Evolutionary conservation across 805 yeast genomes (phyloP), one percentile per base, ranked within the genome.

Genomic region (Saccharomycopsis sp.): DNA sequence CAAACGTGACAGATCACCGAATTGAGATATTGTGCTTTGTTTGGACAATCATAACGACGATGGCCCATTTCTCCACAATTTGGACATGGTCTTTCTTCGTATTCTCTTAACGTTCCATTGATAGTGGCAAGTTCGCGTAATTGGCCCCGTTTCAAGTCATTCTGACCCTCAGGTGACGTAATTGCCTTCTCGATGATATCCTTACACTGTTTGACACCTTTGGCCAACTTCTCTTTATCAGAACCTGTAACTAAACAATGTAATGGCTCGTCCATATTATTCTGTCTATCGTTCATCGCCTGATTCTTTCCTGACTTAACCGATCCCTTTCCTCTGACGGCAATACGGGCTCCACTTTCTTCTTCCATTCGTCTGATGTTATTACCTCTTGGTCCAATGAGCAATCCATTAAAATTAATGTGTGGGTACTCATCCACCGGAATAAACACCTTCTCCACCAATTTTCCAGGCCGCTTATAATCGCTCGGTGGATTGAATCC

Each of bases 331-430:
- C 99, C 99, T 64, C 99, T 78, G 54, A 94, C 88, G 2, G 92
- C 96, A 60, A 94, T 86, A 64, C 80, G 82, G 17, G 98, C 97
- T 17, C 62, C 62, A 47, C 96, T 86, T 54, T 86, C 84, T 29
- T 82, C 84, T 68, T 93, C 96, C 71, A 96, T 73, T 65, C 83
- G 82, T 61, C 88, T 82, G 65, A 93, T 73, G 0, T 97, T 93
- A 65, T 87, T 86, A 23, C 98, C 99, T 75, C 99, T 84, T 35
- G 99, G 99, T 0, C 99, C 99, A 54, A 94, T 72, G 20, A 94
- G 73, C 56, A 87, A 76, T 0, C 99, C 99, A 56, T 94, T 88
- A 68, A 93, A 93, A 72, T 94, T 94, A 65, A 94, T 86, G 55
- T 87, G 93, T 0, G 98, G 97, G 72, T 90, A 86, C 60, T 89